Conservation (phyloP, 2,329 filamentous ascomycete species). For the Ophiostoma tasmaniense region DNA sequence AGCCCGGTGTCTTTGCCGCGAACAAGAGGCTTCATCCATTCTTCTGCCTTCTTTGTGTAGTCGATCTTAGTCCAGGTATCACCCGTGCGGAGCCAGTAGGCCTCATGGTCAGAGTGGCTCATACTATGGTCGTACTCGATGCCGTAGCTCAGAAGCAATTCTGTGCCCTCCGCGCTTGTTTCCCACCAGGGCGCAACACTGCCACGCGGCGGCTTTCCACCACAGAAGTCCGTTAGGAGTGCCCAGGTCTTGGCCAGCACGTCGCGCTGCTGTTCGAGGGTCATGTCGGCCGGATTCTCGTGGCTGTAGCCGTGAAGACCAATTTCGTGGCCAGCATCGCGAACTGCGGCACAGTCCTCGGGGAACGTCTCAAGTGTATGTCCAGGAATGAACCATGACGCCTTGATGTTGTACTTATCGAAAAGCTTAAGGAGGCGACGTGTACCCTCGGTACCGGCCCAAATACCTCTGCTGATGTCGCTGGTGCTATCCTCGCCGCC, state of each 20-base stretch:
- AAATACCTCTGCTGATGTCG: conserved; percentile 62
- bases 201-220: conserved; percentile 62
- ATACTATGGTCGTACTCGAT: conserved; percentile 64
- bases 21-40: conserved; percentile 59
- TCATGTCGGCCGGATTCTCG: conserved; percentile 44
- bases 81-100: conserved; percentile 55
- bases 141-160: conserved; percentile 56
- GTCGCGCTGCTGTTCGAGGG: conserved; percentile 63
- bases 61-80: conserved; percentile 62
- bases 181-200: conserved; percentile 72
- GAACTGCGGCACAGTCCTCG: conserved; percentile 35
- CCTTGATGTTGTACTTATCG: conserved; percentile 62
- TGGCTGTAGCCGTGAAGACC: conserved; percentile 37
- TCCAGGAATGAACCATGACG: conserved; percentile 45
- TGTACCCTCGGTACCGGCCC: conserved; percentile 59
- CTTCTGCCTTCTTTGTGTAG: conserved; percentile 50
- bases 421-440: conserved; percentile 61
- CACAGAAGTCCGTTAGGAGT: conserved; percentile 61
- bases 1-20: conserved; percentile 52
- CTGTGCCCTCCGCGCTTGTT: conserved; percentile 56
- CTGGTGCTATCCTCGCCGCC: conserved; percentile 63
- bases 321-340: conserved; percentile 41
- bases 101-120: conserved; percentile 56
- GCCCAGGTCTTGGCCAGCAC: conserved; percentile 67
- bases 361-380: conserved; percentile 43